A percentile compares a stretch with the other conserved stretches of the same genome.
Conservation (phyloP, 192 early-diverging fungal genomes). For the Allomyces macrogynus region DNA sequence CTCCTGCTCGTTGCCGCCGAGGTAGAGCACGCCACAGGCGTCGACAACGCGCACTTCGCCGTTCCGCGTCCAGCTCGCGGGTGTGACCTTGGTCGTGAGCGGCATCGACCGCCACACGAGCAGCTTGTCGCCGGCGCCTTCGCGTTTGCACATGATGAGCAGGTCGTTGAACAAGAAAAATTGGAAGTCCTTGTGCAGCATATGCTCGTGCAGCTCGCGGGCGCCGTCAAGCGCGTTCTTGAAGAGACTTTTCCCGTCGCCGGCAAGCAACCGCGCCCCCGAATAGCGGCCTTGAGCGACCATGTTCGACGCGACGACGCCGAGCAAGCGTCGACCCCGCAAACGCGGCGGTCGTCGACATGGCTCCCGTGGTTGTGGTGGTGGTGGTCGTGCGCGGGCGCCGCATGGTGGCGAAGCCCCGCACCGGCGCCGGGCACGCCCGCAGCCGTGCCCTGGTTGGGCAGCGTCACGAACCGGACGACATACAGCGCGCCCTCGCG, state of each 20-base stretch:
- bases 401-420: too few species aligned
- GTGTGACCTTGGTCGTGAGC: neutral
- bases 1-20: neutral
- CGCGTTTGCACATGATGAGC: conserved; percentile 23
- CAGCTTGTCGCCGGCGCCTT: neutral
- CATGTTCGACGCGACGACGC: conserved; percentile 10
- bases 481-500: conserved; percentile 27
- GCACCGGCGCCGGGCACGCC: neutral
- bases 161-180: conserved; percentile 56
- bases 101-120: neutral
- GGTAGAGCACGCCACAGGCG: neutral
- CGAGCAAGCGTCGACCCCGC: conserved; percentile 1
- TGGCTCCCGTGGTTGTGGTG: too few species aligned
- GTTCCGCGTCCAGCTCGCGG: neutral
- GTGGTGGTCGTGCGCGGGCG: neutral
- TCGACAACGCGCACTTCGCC: neutral
- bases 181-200: conserved; percentile 12
- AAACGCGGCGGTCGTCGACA: neutral
- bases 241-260: too few species aligned
- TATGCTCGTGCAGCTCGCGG: too few species aligned
- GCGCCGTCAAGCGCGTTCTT: too few species aligned
- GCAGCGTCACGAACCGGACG: conserved; percentile 8
- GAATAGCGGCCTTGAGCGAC: conserved; percentile 17
- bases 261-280: conserved; percentile 2
- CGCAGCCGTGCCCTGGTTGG: neutral